phyloP scores from a whole-genome alignment of 2,329 filamentous ascomycete species.

The Sphaerulina musiva region DNA sequence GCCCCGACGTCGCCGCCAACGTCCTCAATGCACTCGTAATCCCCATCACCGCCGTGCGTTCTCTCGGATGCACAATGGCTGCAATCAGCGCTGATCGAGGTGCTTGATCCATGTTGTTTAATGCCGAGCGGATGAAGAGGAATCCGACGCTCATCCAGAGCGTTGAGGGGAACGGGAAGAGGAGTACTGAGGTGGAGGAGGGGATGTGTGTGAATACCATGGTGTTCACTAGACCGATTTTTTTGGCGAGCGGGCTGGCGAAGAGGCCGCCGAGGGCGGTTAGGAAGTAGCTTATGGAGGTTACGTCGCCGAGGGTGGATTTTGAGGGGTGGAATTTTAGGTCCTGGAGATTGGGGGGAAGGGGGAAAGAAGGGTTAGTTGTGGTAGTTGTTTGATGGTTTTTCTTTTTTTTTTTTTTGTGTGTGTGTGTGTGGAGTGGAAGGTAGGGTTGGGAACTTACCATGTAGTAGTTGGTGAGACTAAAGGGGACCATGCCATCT shows the following conservation, averaged over 20 bases:
- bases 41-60: slow-evolving; percentile 64
- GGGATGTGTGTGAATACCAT: slow-evolving; percentile 57
- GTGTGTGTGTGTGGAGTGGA: no score
- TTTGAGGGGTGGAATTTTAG: slow-evolving; percentile 50
- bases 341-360: slow-evolving; percentile 28
- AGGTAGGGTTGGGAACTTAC: background rate
- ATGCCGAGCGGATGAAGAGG: slow-evolving; percentile 53
- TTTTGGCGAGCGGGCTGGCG: slow-evolving; percentile 59
- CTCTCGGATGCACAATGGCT: slow-evolving; percentile 57
- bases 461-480: slow-evolving; percentile 52
- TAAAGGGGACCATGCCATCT: slow-evolving; percentile 53
- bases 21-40: slow-evolving; percentile 58
- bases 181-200: slow-evolving; percentile 53
- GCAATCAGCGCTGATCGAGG: slow-evolving; percentile 61
- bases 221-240: slow-evolving; percentile 55
- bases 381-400: no score
- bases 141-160: slow-evolving; percentile 50
- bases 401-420: no score
- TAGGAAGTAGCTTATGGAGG: slow-evolving; percentile 44
- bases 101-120: slow-evolving; percentile 65
- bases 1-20: slow-evolving; percentile 50
- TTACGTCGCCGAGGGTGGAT: slow-evolving; percentile 49
- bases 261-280: slow-evolving; percentile 40
- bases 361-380: no score
- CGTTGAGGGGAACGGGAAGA: slow-evolving; percentile 52